A percentile compares a stretch with the other conserved stretches of the same genome.
These are phyloP conservation scores for Agrostemma githago DNA, from an alignment of 148 eudicot genomes.

Conservation along the genomic window DNA sequence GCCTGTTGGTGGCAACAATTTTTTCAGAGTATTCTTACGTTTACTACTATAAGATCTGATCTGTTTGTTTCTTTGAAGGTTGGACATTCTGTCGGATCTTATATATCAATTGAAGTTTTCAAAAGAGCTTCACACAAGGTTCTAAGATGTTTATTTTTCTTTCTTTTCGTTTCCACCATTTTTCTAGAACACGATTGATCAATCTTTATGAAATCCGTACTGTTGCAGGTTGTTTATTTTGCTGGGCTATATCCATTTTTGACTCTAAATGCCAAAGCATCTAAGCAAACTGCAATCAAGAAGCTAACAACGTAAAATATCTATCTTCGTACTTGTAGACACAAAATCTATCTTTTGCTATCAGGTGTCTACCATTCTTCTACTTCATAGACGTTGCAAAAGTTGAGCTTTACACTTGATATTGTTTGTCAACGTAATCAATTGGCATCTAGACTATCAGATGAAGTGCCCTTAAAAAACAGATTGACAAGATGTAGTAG, in stretches of 20 bases:
- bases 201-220: slow-evolving; percentile 13
- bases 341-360: background rate
- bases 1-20: background rate
- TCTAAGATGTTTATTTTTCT: background rate
- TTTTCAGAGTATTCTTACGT: background rate
- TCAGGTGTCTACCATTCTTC: background rate
- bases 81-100: slow-evolving; percentile 88
- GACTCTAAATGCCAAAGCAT: slow-evolving; percentile 57
- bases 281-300: slow-evolving; percentile 48
- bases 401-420: background rate
- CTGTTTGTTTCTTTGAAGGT: slow-evolving; percentile 41
- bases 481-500: background rate
- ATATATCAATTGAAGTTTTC: slow-evolving; percentile 62
- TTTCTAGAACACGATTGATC: background rate
- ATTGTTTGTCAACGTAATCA: background rate
- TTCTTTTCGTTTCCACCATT: background rate
- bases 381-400: background rate
- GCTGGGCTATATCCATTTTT: slow-evolving; percentile 79
- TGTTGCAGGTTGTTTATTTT: slow-evolving; percentile 55
- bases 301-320: slow-evolving; percentile 60
- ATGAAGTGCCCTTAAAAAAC: background rate
- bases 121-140: slow-evolving; percentile 61
- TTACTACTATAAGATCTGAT: slow-evolving; percentile 11
- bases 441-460: background rate
- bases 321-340: background rate